These are phyloP conservation scores for Pulveroboletus sp. DNA, from an alignment of 768 basidiomycete species.

Conservation along the genomic window DNA sequence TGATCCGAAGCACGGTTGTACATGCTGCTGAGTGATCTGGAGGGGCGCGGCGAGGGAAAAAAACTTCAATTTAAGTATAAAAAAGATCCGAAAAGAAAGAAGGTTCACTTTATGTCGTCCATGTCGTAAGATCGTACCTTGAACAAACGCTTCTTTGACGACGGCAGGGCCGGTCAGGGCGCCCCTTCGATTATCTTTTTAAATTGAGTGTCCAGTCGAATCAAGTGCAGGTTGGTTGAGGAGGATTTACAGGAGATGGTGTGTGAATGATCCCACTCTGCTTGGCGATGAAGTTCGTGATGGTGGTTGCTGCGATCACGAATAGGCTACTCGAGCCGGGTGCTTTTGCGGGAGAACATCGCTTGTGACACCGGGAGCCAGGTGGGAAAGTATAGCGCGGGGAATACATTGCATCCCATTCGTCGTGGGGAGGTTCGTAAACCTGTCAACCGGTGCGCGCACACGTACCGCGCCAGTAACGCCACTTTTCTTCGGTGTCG, in stretches of 20 bases:
- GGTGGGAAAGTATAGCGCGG: conserved; percentile 7
- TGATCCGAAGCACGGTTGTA: neutral
- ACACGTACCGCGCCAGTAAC: neutral
- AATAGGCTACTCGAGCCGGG: neutral
- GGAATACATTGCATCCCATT: neutral
- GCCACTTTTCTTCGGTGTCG: conserved; percentile 8
- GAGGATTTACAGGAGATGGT: no score
- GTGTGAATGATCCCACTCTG: no score
- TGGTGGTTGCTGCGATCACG: neutral
- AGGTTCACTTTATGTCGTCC: conserved; percentile 9
- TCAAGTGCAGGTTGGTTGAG: no score
- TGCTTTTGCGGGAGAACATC: neutral
- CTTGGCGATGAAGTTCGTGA: neutral
- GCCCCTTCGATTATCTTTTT: neutral
- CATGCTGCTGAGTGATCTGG: neutral
- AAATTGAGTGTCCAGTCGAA: no score
- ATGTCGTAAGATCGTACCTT: conserved; percentile 11
- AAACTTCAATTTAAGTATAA: neutral
- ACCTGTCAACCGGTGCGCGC: conserved; percentile 3
- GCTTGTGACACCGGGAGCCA: neutral
- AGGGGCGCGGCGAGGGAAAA: conserved; percentile 9
- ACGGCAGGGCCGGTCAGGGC: neutral
- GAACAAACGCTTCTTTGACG: conserved; percentile 1
- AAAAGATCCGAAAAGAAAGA: neutral
- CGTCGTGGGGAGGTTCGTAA: conserved; percentile 7